Evolutionary conservation across 345 rosid genomes (phyloP).

Genomic region (Camelina sativa): DNA sequence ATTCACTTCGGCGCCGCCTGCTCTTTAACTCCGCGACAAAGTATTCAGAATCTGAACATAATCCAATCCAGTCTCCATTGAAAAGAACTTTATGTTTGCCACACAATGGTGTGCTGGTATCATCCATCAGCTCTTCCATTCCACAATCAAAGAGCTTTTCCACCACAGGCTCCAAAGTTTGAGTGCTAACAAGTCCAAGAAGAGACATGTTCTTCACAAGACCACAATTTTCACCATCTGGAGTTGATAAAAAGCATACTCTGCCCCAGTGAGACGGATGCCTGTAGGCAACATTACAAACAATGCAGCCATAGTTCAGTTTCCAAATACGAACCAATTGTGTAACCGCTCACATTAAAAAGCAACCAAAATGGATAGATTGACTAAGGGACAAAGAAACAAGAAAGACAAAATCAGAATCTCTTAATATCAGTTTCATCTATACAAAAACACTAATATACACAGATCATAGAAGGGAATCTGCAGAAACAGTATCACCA

Average conservation of each 20-base stretch:
- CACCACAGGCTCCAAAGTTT: slow-evolving; percentile 53
- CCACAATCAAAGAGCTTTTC: slow-evolving; percentile 59
- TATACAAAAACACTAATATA: neutral
- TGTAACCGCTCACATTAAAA: too few relatives aligned
- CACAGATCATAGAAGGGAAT: neutral
- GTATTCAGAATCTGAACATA: slow-evolving; percentile 59
- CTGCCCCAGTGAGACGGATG: slow-evolving; percentile 99
- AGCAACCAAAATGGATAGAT: neutral
- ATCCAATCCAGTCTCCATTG: slow-evolving; percentile 93
- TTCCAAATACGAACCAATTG: too few relatives aligned
- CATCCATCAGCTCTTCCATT: slow-evolving; percentile 68
- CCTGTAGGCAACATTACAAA: slow-evolving; percentile 42
- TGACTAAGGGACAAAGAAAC: slow-evolving; percentile 7
- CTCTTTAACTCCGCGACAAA: slow-evolving; percentile 66
- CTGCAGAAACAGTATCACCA: slow-evolving; percentile 21
- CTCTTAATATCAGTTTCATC: slow-evolving; percentile 5
- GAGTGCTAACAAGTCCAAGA: slow-evolving; percentile 80
- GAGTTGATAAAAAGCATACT: slow-evolving; percentile 90
- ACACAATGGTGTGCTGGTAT: slow-evolving; percentile 52
- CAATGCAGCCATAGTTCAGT: too few relatives aligned
- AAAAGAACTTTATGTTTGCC: slow-evolving; percentile 68
- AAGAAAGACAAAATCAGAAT: slow-evolving; percentile 9
- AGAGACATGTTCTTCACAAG: slow-evolving; percentile 86
- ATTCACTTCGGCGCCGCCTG: slow-evolving; percentile 61
- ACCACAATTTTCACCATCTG: slow-evolving; percentile 98